A percentile compares a stretch with the other conserved stretches of the same genome.
Conservation (phyloP, 2,329 filamentous ascomycete species). For the Akanthomyces muscarius region DNA sequence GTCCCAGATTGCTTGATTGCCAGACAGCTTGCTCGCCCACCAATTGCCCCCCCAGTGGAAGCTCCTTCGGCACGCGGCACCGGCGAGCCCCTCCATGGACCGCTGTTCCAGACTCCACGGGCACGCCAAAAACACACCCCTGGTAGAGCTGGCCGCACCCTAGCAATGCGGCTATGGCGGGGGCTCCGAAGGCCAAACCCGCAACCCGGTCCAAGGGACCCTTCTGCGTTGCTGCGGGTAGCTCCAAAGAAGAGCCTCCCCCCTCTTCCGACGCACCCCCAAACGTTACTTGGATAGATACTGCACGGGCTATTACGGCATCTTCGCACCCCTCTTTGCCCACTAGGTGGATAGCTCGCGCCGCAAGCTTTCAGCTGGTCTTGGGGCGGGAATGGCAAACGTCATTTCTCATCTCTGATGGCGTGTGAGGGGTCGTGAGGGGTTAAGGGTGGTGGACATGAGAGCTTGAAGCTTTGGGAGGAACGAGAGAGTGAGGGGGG, state of each 20-base stretch:
- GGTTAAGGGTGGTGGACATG: not conserved
- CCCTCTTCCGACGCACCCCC: not conserved
- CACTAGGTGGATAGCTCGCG: slow-evolving; percentile 3
- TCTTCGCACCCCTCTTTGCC: not conserved
- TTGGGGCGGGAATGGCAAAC: slow-evolving; percentile 1
- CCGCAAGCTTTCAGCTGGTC: slow-evolving; percentile 8
- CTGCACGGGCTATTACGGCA: slow-evolving; percentile 9
- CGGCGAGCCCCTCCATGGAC: not conserved
- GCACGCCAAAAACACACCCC: not conserved
- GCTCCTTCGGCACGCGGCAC: slow-evolving; percentile 6
- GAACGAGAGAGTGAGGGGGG: not conserved
- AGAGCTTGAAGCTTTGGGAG: slow-evolving; percentile 2
- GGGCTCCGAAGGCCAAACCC: too few species aligned
- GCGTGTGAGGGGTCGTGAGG: slow-evolving; percentile 14
- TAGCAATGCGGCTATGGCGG: not conserved
- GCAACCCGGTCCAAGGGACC: too few species aligned
- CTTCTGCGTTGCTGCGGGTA: not conserved
- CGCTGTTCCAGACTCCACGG: too few species aligned
- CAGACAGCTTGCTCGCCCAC: too few species aligned
- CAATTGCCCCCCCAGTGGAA: not conserved
- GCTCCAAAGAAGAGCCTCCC: not conserved
- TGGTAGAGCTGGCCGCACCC: not conserved
- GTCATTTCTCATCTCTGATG: slow-evolving; percentile 14
- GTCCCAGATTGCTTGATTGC: too few species aligned
- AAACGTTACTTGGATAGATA: not conserved